Conservation (phyloP, 225 moss, liverwort and hornwort genomes). For the Polytrichum commune region DNA sequence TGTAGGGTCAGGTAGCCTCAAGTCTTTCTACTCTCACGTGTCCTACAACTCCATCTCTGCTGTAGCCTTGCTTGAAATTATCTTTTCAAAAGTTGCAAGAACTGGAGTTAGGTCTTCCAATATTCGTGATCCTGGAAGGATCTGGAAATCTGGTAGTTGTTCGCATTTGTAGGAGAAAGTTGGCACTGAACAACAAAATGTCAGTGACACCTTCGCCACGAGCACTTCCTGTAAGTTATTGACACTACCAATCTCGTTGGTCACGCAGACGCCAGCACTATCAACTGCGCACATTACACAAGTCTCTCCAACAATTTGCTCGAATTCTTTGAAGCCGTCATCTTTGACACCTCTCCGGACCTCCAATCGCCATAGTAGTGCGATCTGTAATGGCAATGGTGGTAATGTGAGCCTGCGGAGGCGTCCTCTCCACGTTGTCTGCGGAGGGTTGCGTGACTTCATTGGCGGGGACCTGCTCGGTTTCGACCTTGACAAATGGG, state of each 20-base stretch:
- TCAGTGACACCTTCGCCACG: too few species aligned
- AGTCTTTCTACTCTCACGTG: too few species aligned
- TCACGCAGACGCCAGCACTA: conserved; percentile 17
- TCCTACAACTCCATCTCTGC: too few species aligned
- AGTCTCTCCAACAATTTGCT: not conserved
- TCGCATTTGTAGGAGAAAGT: not conserved
- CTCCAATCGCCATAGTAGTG: not conserved
- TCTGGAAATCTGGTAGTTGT: too few species aligned
- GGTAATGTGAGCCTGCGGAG: not conserved
- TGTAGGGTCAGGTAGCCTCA: too few species aligned
- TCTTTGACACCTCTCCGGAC: not conserved
- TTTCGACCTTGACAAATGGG: conserved; percentile 82
- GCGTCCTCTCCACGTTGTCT: conserved; percentile 17
- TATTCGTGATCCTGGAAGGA: not conserved
- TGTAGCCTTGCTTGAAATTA: too few species aligned
- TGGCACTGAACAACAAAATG: not conserved
- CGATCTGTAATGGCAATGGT: not conserved
- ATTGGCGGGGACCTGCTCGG: conserved; percentile 84
- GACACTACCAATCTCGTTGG: not conserved
- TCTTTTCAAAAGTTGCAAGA: too few species aligned
- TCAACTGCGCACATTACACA: conserved; percentile 9
- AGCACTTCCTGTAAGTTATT: not conserved
- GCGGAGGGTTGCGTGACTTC: conserved; percentile 51
- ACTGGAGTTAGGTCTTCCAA: not conserved
- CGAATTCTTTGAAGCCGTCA: conserved; percentile 2